Base-by-base conservation (phyloP, 805 yeast genomes). In the Wickerhamomyces chambardii region DNA sequence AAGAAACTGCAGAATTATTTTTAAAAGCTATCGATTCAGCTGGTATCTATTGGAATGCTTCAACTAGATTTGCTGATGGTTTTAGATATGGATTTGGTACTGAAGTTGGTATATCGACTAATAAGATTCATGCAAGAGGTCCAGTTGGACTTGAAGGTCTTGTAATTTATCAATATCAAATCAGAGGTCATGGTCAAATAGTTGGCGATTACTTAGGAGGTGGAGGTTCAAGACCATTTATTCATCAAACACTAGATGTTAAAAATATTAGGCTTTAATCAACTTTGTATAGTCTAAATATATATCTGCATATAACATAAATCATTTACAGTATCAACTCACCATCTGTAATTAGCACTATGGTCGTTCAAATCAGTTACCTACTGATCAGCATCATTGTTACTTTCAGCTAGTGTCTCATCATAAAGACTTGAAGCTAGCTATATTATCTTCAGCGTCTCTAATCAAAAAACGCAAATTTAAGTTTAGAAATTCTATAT, bases 31-130 rank as follows among this genome's bases (percentile, higher is more conserved):
- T 92, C 31, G 98, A 92, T 57, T 84, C 97, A 3, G 82, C 97
- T 2, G 97, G 97, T 38, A 95, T 92, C 11, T 92, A 86, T 64
- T 90, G 97, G 97, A 92, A 92, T 55, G 90, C 95, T 33, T 84
- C 95, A 16, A 86, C 97, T 8, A 70, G 99, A 53, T 92, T 92
- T 63, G 97, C 99, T 6, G 99, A 92, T 59, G 99, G 99, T 4
- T 92, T 85, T 70, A 74, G 98, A 56, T 92, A 90, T 53, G 99
- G 99, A 0, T 92, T 94, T 55, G 99, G 99, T 35, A 82, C 99
- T 6, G 99, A 92, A 59, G 98, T 92, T 15, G 99, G 99, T 26
- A 90, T 92, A 40, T 82, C 95, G 33, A 92, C 98, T 31, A 89
- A 90, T 55, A 92, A 92, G 58, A 86, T 92, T 42, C 99, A 92